Evolutionary conservation across 1,139 yeast species (phyloP), one percentile per base, ranked within the genome.

Genomic region (Scheffersomyces lignicola): DNA sequence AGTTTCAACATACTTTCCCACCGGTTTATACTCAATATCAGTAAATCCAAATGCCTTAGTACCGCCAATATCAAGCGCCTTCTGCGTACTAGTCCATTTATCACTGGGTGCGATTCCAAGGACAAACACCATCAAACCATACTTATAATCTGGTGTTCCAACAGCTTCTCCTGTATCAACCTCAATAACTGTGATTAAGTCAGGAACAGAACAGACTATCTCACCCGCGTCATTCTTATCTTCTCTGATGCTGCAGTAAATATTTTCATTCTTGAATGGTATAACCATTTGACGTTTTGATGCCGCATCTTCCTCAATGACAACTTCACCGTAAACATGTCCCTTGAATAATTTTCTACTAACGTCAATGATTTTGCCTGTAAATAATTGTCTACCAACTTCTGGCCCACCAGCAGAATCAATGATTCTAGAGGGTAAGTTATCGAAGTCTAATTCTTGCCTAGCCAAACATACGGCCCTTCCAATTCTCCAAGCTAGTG

Each of bases 401-500:
- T 40, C 39, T n/a, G 52, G 39, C 7, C 67, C 66, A 10, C 69
- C 67, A 21, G 63, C 59, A 5, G 71, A 48, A 6, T 64, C 69
- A 10, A 70, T 51, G 14, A 72, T 69, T 21, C 48, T 39, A 7
- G 53, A 47, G 0, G 74, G 65, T 6, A 71, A 48, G 26, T 47
- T 44, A 20, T 60, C 65, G 21, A 69, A 51, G 34, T 65, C 63
- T 16, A 58, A 51, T 7, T 51, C 53, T 33, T 59, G 62, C 29
- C 61, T 52, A 1, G 75, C 69, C 17, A 61, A 47, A 20, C 47
- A 45, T 7, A 71, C 67, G 1, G 73, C 73, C 34, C 68, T 53
- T 2, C 77, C 77, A 35, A 72, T 62, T 51, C 76, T 57, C 78
- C 77, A 72, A 4, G 75, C 67, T 18, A 56, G 46, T 1, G 76